Conservation (phyloP, 345 rosid genomes). For the Psidium guajava region DNA sequence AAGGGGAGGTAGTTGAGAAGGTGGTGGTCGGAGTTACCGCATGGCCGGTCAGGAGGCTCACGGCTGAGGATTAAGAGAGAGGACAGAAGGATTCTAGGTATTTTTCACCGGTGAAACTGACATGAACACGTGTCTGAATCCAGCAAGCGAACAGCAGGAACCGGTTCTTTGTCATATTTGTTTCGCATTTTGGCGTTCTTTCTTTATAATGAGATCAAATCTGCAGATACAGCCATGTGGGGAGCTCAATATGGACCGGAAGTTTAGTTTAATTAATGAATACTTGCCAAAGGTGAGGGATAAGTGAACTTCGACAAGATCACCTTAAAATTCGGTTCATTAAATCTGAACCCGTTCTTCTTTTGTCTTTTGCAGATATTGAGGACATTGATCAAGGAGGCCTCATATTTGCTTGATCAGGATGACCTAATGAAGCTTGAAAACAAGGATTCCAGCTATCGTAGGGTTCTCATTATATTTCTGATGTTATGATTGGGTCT, state of each 20-base stretch:
- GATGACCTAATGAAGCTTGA: background rate
- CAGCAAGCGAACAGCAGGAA: background rate
- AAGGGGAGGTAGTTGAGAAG: background rate
- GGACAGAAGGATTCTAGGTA: background rate
- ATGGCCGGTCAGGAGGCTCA: background rate
- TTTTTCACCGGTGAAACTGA: background rate
- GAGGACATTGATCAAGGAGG: background rate
- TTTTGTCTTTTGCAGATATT: background rate
- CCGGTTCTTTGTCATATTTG: background rate
- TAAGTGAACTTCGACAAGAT: background rate
- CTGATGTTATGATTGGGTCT: background rate
- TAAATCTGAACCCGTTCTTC: background rate
- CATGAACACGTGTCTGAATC: background rate
- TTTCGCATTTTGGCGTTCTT: background rate
- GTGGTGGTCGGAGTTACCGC: background rate
- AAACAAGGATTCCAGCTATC: background rate
- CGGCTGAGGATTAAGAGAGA: background rate
- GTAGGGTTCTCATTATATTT: background rate
- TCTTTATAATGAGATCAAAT: background rate
- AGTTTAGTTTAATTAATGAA: slow-evolving; percentile 26
- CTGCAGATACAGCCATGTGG: slow-evolving; percentile 63
- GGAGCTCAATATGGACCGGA: slow-evolving; percentile 33
- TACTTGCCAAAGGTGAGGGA: slow-evolving; percentile 42
- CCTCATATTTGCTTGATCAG: background rate
- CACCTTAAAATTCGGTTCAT: background rate